Conservation (phyloP, 2,329 filamentous ascomycete genomes). For the Xylaria sp. region DNA sequence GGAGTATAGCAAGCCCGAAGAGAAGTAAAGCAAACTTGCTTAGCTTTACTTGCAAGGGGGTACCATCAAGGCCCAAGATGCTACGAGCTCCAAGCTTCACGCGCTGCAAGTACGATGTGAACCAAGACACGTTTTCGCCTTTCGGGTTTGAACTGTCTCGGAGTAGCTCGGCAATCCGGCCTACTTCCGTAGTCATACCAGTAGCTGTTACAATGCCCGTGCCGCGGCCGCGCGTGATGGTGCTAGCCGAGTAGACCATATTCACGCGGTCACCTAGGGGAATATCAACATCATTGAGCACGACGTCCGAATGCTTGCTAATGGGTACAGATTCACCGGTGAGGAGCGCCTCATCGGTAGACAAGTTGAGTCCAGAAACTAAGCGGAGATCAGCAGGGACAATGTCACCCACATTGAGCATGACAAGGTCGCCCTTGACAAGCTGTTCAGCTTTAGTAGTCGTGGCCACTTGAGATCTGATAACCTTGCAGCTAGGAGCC, state of each 20-base stretch:
- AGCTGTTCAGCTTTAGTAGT: conserved; percentile 66
- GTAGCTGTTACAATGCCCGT: conserved; percentile 75
- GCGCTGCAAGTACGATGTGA: conserved; percentile 58
- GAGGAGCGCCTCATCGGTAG: conserved; percentile 79
- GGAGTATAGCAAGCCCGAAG: conserved; percentile 75
- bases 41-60: conserved; percentile 85
- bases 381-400: conserved; percentile 76
- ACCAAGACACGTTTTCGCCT: conserved; percentile 58
- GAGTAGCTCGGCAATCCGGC: conserved; percentile 77
- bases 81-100: conserved; percentile 56
- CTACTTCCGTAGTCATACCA: conserved; percentile 81
- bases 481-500: conserved; percentile 68
- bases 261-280: conserved; percentile 77
- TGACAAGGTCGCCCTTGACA: conserved; percentile 74
- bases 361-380: conserved; percentile 75
- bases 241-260: conserved; percentile 76
- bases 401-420: conserved; percentile 72
- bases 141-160: conserved; percentile 66
- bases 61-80: conserved; percentile 76
- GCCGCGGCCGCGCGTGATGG: conserved; percentile 76
- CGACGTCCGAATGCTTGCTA: conserved; percentile 69
- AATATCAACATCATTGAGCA: conserved; percentile 64
- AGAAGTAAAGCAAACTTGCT: conserved; percentile 86
- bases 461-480: conserved; percentile 63
- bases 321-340: conserved; percentile 79